Evolutionary conservation across 441 rosid species (phyloP), one percentile per base, ranked within the genome.

Genomic region (Populus hybrid): DNA sequence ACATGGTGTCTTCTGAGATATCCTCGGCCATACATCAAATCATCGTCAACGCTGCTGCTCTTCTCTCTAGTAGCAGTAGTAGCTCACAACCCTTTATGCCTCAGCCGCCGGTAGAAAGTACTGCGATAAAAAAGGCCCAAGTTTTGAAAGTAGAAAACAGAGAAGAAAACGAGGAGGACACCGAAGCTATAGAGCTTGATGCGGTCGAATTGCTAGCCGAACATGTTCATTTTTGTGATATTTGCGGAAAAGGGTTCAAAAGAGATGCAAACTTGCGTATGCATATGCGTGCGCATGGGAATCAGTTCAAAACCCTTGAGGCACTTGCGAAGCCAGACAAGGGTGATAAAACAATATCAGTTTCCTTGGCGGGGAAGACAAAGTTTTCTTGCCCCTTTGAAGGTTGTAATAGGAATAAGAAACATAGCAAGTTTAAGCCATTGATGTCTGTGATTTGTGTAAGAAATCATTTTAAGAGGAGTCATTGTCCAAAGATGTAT

Each of bases 251-350:
- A 75, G 92, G 95, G 50, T 91, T 91, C 85, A 91, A 86, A 83
- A 83, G 93, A 8, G 95, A 91, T 42, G 92, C 93, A 26, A 91
- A 91, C 79, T 74, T 91, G 64, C 77, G 93, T 70, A 91, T 91
- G 93, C 93, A 91, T 78, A 91, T 91, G 95, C 79, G 93, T 1
- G 95, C 95, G 2, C 95, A 91, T 70, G 92, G 95, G 8, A 82
- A 91, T 68, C 89, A 87, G 83, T 91, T 81, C 86, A 88, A 90
- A 79, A 88, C 95, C 2, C 83, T 84, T 0, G 89, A 87, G 80
- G 93, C 92, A 28, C 65, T 90, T 8, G 84, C 92, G 24, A 91
- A 81, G 75, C 91, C 90, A 8, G 79, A 75, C 4, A 77, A 28
- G 72, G 57, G 20, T 14, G 76, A 72, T 10, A 46, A 46, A 71